phyloP scores from a whole-genome alignment of 176 grass and related monocot genomes.

The Raddia guianensis region DNA sequence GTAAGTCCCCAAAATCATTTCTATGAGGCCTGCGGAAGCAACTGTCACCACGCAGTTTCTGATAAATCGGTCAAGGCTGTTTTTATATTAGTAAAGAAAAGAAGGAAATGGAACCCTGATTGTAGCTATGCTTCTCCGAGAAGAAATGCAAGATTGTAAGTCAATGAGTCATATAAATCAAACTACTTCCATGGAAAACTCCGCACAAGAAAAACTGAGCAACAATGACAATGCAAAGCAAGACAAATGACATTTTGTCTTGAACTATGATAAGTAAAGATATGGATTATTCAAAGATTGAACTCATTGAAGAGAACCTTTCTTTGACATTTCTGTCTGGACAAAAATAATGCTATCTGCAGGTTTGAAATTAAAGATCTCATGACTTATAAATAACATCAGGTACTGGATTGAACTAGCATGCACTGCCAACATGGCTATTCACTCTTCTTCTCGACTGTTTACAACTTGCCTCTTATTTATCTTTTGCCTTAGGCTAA shows the following conservation, averaged over 20 bases:
- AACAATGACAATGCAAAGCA: background rate
- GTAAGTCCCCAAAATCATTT: background rate
- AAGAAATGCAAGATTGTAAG: background rate
- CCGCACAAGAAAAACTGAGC: conserved; percentile 1
- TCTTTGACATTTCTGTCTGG: conserved; percentile 31
- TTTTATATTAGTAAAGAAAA: too few species aligned
- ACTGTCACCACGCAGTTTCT: too few species aligned
- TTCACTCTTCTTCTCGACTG: background rate
- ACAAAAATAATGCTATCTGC: background rate
- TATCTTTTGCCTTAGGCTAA: conserved; percentile 20
- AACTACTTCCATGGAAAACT: conserved; percentile 28
- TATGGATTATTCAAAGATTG: background rate
- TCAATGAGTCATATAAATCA: background rate
- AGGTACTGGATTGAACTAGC: background rate
- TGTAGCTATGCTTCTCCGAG: background rate
- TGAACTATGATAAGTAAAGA: background rate
- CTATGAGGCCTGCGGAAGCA: too few species aligned
- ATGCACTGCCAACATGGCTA: conserved; percentile 22
- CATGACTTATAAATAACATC: conserved; percentile 27
- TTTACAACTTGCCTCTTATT: background rate
- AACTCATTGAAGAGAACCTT: conserved; percentile 5
- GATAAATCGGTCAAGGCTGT: too few species aligned
- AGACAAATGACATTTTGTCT: background rate
- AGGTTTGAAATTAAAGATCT: conserved; percentile 6
- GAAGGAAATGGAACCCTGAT: background rate